Conservation (phyloP, 192 early-diverging fungal genomes). For the Backusella luteola region DNA sequence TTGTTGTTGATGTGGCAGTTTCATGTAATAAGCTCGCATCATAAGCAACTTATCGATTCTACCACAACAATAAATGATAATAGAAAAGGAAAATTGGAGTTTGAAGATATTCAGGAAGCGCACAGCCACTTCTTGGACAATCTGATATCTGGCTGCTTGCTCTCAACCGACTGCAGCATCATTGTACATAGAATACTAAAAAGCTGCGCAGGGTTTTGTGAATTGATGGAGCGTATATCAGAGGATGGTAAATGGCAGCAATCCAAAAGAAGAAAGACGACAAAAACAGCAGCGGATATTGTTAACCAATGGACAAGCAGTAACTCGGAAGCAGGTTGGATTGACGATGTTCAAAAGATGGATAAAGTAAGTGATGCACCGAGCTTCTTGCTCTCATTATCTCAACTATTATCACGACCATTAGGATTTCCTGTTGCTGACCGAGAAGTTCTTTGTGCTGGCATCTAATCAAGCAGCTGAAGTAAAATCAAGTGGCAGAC, state of each 20-base stretch:
- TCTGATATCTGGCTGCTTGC: constrained; percentile 35
- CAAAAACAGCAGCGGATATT: constrained; percentile 23
- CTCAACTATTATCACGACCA: not conserved
- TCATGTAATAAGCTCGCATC: constrained; percentile 20
- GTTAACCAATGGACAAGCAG: constrained; percentile 26
- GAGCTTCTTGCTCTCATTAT: not conserved
- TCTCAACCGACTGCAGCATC: constrained; percentile 24
- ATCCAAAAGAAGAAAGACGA: constrained; percentile 1
- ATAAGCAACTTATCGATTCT: constrained; percentile 10
- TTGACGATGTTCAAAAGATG: constrained; percentile 15
- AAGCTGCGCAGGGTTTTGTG: constrained; percentile 28
- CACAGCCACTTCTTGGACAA: constrained; percentile 35
- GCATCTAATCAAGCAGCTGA: constrained; percentile 22
- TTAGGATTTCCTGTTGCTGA: constrained; percentile 31
- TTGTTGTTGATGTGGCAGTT: not conserved
- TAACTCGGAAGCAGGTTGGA: constrained; percentile 7
- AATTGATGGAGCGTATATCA: constrained; percentile 16
- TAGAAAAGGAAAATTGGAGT: constrained; percentile 25
- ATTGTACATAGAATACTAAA: constrained; percentile 22
- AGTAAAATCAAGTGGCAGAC: constrained; percentile 28
- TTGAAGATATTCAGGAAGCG: constrained; percentile 41
- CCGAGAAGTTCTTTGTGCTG: constrained; percentile 28
- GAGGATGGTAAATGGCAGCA: constrained; percentile 23
- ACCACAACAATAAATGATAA: not conserved
- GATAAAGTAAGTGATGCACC: constrained; percentile 28